Evolutionary conservation across 257 asterid species (phyloP).

Genomic region (Nicotiana tabacum): DNA sequence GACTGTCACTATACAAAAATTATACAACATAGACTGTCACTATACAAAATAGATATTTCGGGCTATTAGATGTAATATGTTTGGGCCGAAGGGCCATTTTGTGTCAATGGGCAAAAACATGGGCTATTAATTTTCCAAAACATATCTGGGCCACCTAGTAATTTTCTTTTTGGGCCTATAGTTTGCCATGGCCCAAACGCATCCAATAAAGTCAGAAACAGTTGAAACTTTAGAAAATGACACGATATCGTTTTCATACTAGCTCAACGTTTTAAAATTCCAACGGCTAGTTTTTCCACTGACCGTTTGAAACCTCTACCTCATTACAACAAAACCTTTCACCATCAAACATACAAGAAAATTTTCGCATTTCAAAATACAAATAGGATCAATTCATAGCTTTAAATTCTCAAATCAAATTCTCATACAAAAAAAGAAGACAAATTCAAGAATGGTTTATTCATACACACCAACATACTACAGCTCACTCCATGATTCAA

Average conservation of each 20-base stretch:
- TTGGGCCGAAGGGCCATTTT: no score
- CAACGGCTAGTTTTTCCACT: constrained; percentile 53
- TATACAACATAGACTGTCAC: no score
- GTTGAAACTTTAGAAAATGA: neutral
- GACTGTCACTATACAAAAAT: no score
- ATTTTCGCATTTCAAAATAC: neutral
- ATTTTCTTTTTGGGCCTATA: no score
- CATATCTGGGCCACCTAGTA: no score
- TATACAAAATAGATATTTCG: no score
- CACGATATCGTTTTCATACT: constrained; percentile 5
- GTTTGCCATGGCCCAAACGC: no score
- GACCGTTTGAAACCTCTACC: constrained; percentile 35
- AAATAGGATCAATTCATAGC: neutral
- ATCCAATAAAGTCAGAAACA: no score
- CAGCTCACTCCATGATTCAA: constrained; percentile 77
- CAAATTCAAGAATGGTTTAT: constrained; percentile 43
- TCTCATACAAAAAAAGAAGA: neutral
- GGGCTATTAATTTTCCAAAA: no score
- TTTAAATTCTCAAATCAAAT: neutral
- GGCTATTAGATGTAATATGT: no score
- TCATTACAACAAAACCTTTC: constrained; percentile 21
- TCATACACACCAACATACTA: constrained; percentile 81
- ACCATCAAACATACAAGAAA: constrained; percentile 8
- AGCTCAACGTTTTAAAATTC: constrained; percentile 37
- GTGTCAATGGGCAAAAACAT: no score